Base-by-base conservation (phyloP, 495 filamentous ascomycete species). In the Xylaria acuta region DNA sequence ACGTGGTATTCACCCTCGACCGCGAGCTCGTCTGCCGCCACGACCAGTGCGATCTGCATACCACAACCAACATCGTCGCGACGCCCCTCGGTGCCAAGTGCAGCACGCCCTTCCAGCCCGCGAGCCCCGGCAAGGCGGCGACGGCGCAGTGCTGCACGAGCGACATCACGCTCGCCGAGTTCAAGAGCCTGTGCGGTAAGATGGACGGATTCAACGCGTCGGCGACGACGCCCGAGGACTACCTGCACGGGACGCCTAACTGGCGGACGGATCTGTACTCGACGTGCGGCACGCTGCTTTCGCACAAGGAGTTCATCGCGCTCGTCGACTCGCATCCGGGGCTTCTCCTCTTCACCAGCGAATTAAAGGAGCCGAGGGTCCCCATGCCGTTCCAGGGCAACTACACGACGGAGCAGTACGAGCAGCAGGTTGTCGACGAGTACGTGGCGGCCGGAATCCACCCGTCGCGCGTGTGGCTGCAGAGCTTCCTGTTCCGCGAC, bases 21-120 rank as follows among this genome's bases (percentile, higher is more conserved):
- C 81, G 81, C 36, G 74, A 87, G 75, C 86, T 91, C 66, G 88
- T 91, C 41, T 91, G 89, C 78, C 86, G 89, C 9, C 89, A 91
- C 75, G 83, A 84, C 22, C 87, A 88, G 53, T 91, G 89, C 79
- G 89, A 91, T 75, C 80, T 91, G 47, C 89, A 90, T 79, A 88
- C 84, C 1, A 91, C 89, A 16, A 90, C 89, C 73, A 87, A 91
- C 80, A 88, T 91, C 78, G 84, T 91, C 53, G 77, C 80, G 36
- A 86, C 88, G n/a, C 82, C 85, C 7, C 84, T 91, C 22, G 86
- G 84, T 16, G 81, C 83, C 40, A 91, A 91, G 73, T 91, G 89
- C 81, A 88, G 86, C n/a, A 78, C 76, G 8, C 88, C 88, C 2
- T 91, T 91, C 78, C 78, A 76, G 34, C 87, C 89, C 11, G 87